Conservation (phyloP, 306 rosid species). For the Casuarina equisetifolia region DNA sequence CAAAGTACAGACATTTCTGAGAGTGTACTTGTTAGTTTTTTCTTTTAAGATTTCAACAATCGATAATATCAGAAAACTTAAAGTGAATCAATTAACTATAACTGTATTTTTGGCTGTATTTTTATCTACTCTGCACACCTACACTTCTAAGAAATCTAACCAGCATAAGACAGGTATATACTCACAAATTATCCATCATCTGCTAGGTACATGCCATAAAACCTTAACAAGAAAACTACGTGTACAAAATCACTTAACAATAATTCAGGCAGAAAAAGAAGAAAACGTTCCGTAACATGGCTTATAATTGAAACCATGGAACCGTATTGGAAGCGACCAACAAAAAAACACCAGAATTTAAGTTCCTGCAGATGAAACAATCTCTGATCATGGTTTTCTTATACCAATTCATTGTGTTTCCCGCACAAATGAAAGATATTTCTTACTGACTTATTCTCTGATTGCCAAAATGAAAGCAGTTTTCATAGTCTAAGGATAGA, state of each 20-base stretch:
- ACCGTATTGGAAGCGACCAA: too few species aligned
- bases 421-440: too few species aligned
- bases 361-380: too few species aligned
- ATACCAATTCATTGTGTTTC: too few species aligned
- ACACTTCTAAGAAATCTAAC: not conserved
- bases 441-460: too few species aligned
- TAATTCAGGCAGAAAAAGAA: not conserved
- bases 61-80: not conserved
- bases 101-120: not conserved
- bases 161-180: not conserved
- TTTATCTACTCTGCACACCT: not conserved
- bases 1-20: not conserved
- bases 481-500: not conserved
- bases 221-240: not conserved
- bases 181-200: not conserved
- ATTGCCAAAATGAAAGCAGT: too few species aligned
- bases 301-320: too few species aligned
- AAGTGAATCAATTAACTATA: not conserved
- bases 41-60: not conserved
- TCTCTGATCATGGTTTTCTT: too few species aligned
- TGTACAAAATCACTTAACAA: not conserved
- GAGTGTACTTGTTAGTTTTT: not conserved
- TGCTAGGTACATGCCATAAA: not conserved
- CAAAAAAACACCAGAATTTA: too few species aligned
- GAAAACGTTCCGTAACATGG: not conserved